Conservation (phyloP, 257 asterid species). For the Solanum rostratum region DNA sequence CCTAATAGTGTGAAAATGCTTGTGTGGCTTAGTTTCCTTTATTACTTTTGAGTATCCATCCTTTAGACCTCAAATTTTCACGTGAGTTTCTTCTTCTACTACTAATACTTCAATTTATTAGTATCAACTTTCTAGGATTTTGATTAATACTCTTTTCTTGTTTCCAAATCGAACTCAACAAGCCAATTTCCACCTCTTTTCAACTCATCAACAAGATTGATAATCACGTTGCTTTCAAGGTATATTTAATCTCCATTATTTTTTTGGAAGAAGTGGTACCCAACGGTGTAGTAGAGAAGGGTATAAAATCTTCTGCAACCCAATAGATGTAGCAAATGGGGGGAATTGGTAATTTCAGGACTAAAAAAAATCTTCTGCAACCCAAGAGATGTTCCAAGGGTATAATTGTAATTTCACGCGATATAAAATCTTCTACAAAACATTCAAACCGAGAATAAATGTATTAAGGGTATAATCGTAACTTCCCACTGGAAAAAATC, state of each 20-base stretch:
- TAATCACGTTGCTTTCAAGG: conserved; percentile 7
- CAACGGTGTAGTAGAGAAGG: no score
- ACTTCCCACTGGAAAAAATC: no score
- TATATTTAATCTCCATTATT: not conserved
- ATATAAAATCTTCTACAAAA: no score
- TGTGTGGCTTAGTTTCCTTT: not conserved
- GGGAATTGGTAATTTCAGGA: no score
- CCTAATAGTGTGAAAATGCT: not conserved
- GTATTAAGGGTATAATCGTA: no score
- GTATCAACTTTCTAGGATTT: not conserved
- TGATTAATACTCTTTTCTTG: not conserved
- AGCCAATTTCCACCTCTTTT: not conserved
- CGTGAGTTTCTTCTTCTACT: not conserved
- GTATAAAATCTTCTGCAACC: no score
- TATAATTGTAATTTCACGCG: no score
- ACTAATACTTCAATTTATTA: not conserved
- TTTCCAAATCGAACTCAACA: not conserved
- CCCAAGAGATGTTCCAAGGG: no score
- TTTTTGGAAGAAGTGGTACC: no score
- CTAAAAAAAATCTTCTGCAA: no score
- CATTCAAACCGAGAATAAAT: no score
- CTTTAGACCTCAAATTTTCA: conserved; percentile 2
- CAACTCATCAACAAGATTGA: not conserved
- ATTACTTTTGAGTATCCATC: not conserved
- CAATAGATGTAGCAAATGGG: no score